phyloP scores from a whole-genome alignment of 257 asterid genomes.

The Hygrophila difformis region DNA sequence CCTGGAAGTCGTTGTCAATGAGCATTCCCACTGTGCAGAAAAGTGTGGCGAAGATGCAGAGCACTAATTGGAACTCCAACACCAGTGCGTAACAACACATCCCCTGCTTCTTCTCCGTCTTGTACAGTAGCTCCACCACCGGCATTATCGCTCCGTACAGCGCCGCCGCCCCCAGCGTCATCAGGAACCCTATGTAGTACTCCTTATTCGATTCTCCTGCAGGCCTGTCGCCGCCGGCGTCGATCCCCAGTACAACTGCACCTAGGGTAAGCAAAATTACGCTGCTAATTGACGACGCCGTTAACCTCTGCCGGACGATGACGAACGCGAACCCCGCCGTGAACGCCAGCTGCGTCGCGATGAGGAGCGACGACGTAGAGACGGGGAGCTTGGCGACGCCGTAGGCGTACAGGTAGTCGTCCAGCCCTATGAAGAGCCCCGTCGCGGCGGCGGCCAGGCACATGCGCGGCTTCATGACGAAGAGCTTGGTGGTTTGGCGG shows the following conservation, averaged over 20 bases:
- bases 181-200: slow-evolving; percentile 26
- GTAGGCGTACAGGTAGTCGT: slow-evolving; percentile 28
- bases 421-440: slow-evolving; percentile 23
- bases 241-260: slow-evolving; percentile 33
- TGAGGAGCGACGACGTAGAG: slow-evolving; percentile 29
- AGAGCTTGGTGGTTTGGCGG: not conserved
- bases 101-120: slow-evolving; percentile 17
- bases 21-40: slow-evolving; percentile 34
- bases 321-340: slow-evolving; percentile 31
- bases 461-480: slow-evolving; percentile 16
- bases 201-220: slow-evolving; percentile 26
- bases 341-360: slow-evolving; percentile 37
- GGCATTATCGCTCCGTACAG: slow-evolving; percentile 32
- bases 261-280: slow-evolving; percentile 31
- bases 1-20: slow-evolving; percentile 30
- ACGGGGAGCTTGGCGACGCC: slow-evolving; percentile 34
- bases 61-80: slow-evolving; percentile 26
- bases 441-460: slow-evolving; percentile 13
- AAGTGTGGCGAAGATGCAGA: slow-evolving; percentile 25
- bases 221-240: slow-evolving; percentile 31
- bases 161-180: slow-evolving; percentile 40
- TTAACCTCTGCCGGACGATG: slow-evolving; percentile 30
- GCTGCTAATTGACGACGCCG: slow-evolving; percentile 32
- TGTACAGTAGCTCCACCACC: slow-evolving; percentile 28
- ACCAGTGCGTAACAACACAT: slow-evolving; percentile 20